Evolutionary conservation across 2,329 filamentous ascomycete genomes (phyloP), one percentile per base, ranked within the genome.

Genomic region (Mycosphaerella sp.): DNA sequence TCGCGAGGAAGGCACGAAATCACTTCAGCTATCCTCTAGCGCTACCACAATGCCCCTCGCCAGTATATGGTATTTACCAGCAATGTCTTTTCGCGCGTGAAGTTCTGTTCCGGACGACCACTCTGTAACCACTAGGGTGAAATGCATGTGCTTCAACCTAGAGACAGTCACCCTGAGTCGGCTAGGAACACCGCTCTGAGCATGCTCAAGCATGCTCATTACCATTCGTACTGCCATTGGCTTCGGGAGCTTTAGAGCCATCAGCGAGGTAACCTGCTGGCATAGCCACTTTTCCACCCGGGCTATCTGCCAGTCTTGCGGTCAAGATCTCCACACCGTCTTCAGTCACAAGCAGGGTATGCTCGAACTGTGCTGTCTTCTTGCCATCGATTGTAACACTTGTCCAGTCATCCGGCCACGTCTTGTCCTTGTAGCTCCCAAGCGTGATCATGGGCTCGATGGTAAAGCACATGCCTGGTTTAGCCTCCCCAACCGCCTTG

Each of bases 391-490:
- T 80, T 0, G 93, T 98, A 4, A 88, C 87, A 70, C 89, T 95
- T 1, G 93, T 98, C 93, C 93, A 98, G 74, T 97, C 89, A 68
- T 98, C 93, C 0, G 93, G 93, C 93, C 93, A 98, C 0, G 89
- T 97, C 68, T 93, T 86, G 66, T 98, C 93, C 57, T 82, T 82
- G 71, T 95, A 87, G 55, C 87, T 90, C 52, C 93, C 93, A 49
- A 96, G 71, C 36, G 89, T 89, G 67, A 98, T 90, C 93, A 98
- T 98, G 13, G 93, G 93, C 73, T 98, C 93, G 55, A 98, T 98
- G 0, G 93, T 98, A 65, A 98, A 98, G 58, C 89, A 95, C 89
- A 97, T 96, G 48, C 93, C 93, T 0, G 88, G 85, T 74, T 96
- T 96, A 54, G 90, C 93, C 62, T 87, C 83, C 43, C 93, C 93